phyloP scores from a whole-genome alignment of 2,329 filamentous ascomycete species.

The Tetracladium maxilliforme region DNA sequence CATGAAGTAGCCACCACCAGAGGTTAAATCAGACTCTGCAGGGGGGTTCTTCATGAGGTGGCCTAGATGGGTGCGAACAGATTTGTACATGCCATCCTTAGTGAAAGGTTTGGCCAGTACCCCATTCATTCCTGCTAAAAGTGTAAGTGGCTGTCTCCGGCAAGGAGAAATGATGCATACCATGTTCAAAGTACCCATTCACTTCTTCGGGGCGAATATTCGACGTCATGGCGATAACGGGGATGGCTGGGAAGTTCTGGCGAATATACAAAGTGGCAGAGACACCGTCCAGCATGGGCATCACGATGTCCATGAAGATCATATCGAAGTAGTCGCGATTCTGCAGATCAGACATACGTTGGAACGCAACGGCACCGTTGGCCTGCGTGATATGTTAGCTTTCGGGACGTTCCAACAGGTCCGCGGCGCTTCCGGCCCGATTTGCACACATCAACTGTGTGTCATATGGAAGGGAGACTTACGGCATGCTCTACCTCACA shows the following conservation, averaged over 20 bases:
- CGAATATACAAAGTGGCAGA: conserved; percentile 89
- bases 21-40: too few species aligned
- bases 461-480: too few species aligned
- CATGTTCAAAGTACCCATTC: conserved; percentile 91
- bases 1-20: too few species aligned
- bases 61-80: conserved; percentile 80
- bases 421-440: neutral
- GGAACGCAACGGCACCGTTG: conserved; percentile 1
- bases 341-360: conserved; percentile 1
- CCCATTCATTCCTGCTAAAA: conserved; percentile 74
- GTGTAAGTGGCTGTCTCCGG: neutral
- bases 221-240: conserved; percentile 96
- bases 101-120: conserved; percentile 96
- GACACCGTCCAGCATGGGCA: conserved; percentile 91
- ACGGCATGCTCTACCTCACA: conserved; percentile 55
- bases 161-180: conserved; percentile 35
- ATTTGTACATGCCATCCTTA: conserved; percentile 66
- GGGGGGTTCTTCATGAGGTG: conserved; percentile 71
- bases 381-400: neutral
- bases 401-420: neutral
- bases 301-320: conserved; percentile 89
- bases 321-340: conserved; percentile 42
- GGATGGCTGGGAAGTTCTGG: conserved; percentile 66
- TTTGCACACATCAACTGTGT: conserved; percentile 1
- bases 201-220: conserved; percentile 96